Evolutionary conservation across 2,329 filamentous ascomycete species (phyloP), one percentile per base, ranked within the genome.

Genomic region (Trichoderma brevicompactum): DNA sequence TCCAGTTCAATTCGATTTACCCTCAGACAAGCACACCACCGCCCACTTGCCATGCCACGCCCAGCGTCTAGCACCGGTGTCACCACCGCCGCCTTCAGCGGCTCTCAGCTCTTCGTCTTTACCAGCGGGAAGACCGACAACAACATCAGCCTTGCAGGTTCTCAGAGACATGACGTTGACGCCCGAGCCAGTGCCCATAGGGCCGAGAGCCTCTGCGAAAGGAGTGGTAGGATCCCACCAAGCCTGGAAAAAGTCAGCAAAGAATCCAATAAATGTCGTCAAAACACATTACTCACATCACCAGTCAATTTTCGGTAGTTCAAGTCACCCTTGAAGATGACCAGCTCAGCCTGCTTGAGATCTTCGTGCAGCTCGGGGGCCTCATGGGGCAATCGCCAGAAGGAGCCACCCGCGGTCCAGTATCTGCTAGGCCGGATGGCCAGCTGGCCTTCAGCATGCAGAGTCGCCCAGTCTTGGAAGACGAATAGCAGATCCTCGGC

Each of bases 31-130:
- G 56, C 71, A 93, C 5, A 96, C 89, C n/a, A 98, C 92, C 6
- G 94, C 94, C 91, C 92, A 98, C 78, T 97, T 97, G 48, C 94
- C 94, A 73, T 87, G 91, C 94, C 94, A 98, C 0, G 92, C 94
- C 94, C 94, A 98, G 76, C 92, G 91, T 64, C 95, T 84, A 28
- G 87, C 84, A 76, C 90, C 77, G 69, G 85, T 80, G 67, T 92
- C 88, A 15, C 89, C 91, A 3, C 90, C 91, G 1, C 91, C 91
- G 15, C 84, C 87, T 60, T 91, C 87, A 61, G 80, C 84, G 8
- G 84, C 81, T 70, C 84, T 87, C 61, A 98, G 81, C 75, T 89
- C 87, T 79, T 97, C 93, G 73, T 99, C 95, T 74, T 90, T 86
- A 7, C 94, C 94, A 8, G 87, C 77, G 13, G 88, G 84, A n/a